Base-by-base conservation (phyloP, 192 early-diverging fungal genomes). In the Thamnidium elegans region DNA sequence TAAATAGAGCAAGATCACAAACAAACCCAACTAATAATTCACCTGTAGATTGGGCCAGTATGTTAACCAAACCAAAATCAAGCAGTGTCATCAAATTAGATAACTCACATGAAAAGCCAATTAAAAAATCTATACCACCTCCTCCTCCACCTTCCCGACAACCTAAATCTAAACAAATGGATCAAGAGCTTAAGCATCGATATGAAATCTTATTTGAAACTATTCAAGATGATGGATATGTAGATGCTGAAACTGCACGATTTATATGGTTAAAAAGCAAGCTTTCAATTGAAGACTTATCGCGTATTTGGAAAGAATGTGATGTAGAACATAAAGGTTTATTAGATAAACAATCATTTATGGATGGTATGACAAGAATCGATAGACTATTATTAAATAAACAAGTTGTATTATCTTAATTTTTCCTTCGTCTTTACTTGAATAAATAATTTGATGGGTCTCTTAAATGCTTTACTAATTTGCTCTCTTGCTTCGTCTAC, bases 361-460 rank as follows among this genome's bases (percentile, higher is more conserved):
- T 69, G 21, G 51, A 55, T 50, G 67, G 67, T 13, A 69, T 69
- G 67, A 36, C 53, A 47, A 62, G 36, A 32, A 69, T 69, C 42
- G 67, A 69, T 56, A 20, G 46, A 48, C 34, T 62, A 17, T 34
- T 69, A 15, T 59, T 36, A 26, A 59, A 48, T 5, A 14, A 48
- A 48, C 46, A 48, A 19, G 1, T 17, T 48, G 17, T 48, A 48
- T 13, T 48, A 48, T 17, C 8, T 13, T 48, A 14, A 48, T 15
- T 4, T 59, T 55, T 69, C 69, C 45, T 73, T 77, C 7, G 72
- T 74, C 58, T 81, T 81, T 2, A 81, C 75, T 65, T 84, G 78
- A 13, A 84, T 65, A 50, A 74, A 82, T 21, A 84, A 64, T 56
- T 78, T 65, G 17, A 84, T 62, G 34, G 68, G 73, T n/a, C 77